Conservation (phyloP, 2,329 filamentous ascomycete species). For the Samsoniella hepiali region DNA sequence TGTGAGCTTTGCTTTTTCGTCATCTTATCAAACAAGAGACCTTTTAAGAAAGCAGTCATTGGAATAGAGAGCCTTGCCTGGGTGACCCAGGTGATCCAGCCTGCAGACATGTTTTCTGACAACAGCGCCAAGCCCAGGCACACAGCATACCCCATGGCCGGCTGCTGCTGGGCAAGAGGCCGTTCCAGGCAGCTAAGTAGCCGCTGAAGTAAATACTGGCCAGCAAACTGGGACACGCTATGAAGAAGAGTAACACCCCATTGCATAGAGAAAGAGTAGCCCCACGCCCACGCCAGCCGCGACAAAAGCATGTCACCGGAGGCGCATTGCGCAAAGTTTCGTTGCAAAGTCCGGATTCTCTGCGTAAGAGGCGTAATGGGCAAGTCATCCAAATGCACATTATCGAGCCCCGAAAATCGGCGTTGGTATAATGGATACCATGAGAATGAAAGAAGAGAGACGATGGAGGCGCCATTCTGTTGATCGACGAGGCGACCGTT, state of each 20-base stretch:
- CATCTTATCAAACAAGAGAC: slow-evolving; percentile 18
- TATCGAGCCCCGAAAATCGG: slow-evolving; percentile 42
- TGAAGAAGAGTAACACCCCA: slow-evolving; percentile 12
- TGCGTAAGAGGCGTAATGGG: background rate
- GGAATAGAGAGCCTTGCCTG: background rate
- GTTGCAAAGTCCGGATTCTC: background rate
- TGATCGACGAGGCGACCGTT: slow-evolving; percentile 56
- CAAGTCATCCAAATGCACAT: background rate
- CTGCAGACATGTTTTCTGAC: slow-evolving; percentile 41
- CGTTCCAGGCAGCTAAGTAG: slow-evolving; percentile 10
- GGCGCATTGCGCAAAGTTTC: background rate
- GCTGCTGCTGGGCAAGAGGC: slow-evolving; percentile 47
- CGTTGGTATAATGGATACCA: slow-evolving; percentile 55
- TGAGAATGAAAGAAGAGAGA: slow-evolving; percentile 55
- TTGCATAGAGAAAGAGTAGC: background rate
- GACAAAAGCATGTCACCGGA: background rate
- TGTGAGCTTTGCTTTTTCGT: slow-evolving; percentile 2
- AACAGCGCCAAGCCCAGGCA: slow-evolving; percentile 50
- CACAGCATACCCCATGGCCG: slow-evolving; percentile 52
- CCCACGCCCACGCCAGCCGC: background rate
- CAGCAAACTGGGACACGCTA: background rate
- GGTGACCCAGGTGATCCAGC: slow-evolving; percentile 13
- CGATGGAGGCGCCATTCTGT: slow-evolving; percentile 53
- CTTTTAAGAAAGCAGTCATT: slow-evolving; percentile 10
- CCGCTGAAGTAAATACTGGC: slow-evolving; percentile 9